Evolutionary conservation across 805 yeast genomes (phyloP).

Genomic region (Wickerhamiella cacticola): DNA sequence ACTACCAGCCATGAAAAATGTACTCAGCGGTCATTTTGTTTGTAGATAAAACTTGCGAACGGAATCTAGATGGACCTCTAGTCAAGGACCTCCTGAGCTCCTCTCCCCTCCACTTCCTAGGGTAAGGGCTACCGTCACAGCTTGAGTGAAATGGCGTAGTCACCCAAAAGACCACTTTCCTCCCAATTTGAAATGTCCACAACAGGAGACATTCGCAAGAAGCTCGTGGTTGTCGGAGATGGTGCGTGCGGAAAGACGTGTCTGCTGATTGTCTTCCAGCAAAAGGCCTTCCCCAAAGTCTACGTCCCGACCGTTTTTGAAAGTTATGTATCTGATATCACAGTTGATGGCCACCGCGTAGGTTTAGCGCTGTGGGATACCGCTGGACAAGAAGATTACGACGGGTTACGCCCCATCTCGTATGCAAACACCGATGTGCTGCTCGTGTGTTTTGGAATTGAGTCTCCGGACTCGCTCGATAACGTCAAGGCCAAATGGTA

Average conservation of each 20-base stretch:
- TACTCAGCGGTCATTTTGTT: no score
- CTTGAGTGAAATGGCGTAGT: slow-evolving; percentile 7
- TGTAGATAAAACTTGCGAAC: not conserved
- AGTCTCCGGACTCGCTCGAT: slow-evolving; percentile 82
- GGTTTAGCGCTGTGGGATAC: slow-evolving; percentile 96
- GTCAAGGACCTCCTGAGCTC: no score
- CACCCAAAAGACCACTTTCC: not conserved
- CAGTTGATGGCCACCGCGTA: slow-evolving; percentile 79
- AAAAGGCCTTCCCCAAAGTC: slow-evolving; percentile 86
- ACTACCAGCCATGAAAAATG: not conserved
- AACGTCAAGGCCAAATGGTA: slow-evolving; percentile 95
- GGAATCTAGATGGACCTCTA: no score
- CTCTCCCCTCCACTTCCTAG: not conserved
- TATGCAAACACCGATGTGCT: slow-evolving; percentile 91
- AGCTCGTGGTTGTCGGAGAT: slow-evolving; percentile 89
- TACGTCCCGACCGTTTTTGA: slow-evolving; percentile 95
- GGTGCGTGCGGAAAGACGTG: slow-evolving; percentile 98
- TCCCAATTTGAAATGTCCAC: slow-evolving; percentile 7
- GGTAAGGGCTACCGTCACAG: slow-evolving; percentile 8
- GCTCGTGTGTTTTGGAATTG: slow-evolving; percentile 81
- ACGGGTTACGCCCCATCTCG: slow-evolving; percentile 79
- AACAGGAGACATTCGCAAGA: slow-evolving; percentile 29
- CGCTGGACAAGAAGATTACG: slow-evolving; percentile 97
- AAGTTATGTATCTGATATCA: slow-evolving; percentile 95
- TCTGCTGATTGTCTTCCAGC: slow-evolving; percentile 68